Base-by-base conservation (phyloP, 2,329 filamentous ascomycete genomes). In the Penicillium polonicum region DNA sequence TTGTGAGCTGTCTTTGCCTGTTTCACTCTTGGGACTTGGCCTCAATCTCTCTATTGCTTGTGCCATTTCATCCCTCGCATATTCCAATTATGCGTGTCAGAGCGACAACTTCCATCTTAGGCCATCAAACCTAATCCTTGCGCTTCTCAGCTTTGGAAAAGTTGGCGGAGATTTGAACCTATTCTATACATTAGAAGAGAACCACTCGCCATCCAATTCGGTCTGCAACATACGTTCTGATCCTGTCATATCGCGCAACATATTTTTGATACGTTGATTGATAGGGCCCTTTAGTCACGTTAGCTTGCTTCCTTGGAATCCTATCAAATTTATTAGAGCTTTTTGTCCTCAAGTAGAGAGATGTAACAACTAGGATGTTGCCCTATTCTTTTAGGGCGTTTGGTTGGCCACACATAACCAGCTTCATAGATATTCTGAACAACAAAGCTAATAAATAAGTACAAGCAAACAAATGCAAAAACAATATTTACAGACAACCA, bases 1-100 rank as follows among this genome's bases (percentile, higher is more conserved):
- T 49, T 54, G 21, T 58, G 48, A 46, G 39, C 63, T 60, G 46
- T 53, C 45, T 52, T 61, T 55, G 39, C 31, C 27, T 42, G 27
- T 46, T 55, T 45, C 27, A 21, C 13, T 44, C 44, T 25, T 38
- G 33, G 23, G 13, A 17, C 27, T 42, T 21, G 25, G 13, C 4
- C 15, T 19, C 27, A 15, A 42, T 48, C 29, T 46, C 15, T 25
- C 10, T 38, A 12, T 39, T 33, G 25, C 31, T 27, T n/a, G n/a
- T 52, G 48, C 39, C 35, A 25, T 38, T n/a, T n/a, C 42, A 19
- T 38, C 21, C 17, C 12, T 45, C 31, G 23, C 42, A 45, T 36
- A 36, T 41, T 57, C 8, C n/a, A 38, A 19, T 41, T 21, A 41
- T 38, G 48, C 15, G 25, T 48, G 17, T 42, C 42, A n/a, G 21